Conservation (phyloP, 805 yeast genomes). For the Metschnikowia aberdeeniae region DNA sequence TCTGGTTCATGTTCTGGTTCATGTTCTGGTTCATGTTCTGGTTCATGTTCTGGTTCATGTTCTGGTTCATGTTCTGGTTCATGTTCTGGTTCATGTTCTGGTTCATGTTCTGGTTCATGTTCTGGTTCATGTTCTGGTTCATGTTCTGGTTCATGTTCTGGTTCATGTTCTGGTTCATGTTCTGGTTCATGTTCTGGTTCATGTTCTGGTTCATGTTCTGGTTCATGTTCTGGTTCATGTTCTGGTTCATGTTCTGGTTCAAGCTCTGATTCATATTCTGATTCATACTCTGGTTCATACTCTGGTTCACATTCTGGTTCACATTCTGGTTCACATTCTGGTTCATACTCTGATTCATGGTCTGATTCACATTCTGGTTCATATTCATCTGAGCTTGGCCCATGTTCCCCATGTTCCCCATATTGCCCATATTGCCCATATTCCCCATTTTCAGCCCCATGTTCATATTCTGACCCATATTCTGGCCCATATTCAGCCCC, state of each 20-base stretch:
- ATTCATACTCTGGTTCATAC: no score
- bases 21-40: neutral
- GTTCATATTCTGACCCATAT: no score
- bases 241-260: neutral
- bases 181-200: no score
- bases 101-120: neutral
- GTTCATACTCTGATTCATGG: neutral
- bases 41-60: no score
- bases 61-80: no score
- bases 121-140: slow-evolving; percentile 2
- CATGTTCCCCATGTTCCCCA: no score
- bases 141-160: no score
- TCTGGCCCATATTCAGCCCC: slow-evolving; percentile 14
- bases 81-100: neutral
- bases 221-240: neutral
- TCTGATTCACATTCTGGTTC: neutral
- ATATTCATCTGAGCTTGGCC: slow-evolving; percentile 1
- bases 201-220: neutral
- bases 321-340: neutral
- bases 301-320: neutral
- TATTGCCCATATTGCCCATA: no score
- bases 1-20: neutral
- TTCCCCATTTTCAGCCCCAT: no score
- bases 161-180: no score
- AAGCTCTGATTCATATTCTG: no score